These are phyloP conservation scores for Phytophthora quininea DNA, from an alignment of 352 stramenopile species.

Conservation along the genomic window DNA sequence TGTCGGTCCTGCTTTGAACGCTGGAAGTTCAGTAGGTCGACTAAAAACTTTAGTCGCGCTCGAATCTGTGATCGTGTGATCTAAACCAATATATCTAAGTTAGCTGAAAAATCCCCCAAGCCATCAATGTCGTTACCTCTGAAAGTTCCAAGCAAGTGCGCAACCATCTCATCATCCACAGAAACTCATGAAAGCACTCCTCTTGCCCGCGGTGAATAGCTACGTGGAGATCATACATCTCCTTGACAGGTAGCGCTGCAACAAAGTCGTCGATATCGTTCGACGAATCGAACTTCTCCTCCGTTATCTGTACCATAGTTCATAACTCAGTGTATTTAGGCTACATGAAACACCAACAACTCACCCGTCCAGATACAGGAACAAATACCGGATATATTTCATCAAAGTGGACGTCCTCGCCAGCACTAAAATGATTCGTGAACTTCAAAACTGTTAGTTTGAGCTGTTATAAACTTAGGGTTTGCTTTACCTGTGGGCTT, in stretches of 20 bases:
- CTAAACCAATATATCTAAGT: constrained; percentile 4
- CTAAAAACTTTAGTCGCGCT: neutral
- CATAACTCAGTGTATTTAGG: no score
- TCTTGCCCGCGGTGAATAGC: neutral
- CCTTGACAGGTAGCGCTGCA: constrained; percentile 5
- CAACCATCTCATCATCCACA: constrained; percentile 8
- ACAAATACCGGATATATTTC: no score
- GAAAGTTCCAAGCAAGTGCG: constrained; percentile 4
- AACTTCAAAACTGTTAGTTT: no score
- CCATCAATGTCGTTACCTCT: neutral
- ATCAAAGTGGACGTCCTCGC: no score
- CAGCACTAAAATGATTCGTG: no score
- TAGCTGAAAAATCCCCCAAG: neutral
- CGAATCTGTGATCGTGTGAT: neutral
- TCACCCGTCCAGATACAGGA: no score
- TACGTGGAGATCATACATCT: constrained; percentile 6
- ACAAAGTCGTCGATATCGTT: constrained; percentile 3
- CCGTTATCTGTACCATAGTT: neutral
- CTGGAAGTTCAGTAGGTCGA: neutral
- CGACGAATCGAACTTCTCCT: neutral
- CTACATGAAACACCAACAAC: no score
- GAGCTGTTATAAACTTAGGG: no score
- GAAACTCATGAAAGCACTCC: neutral
- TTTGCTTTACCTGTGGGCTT: no score
- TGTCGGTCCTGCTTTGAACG: neutral